Evolutionary conservation across 2,329 filamentous ascomycete genomes (phyloP).

Genomic region (Alternaria sp.): DNA sequence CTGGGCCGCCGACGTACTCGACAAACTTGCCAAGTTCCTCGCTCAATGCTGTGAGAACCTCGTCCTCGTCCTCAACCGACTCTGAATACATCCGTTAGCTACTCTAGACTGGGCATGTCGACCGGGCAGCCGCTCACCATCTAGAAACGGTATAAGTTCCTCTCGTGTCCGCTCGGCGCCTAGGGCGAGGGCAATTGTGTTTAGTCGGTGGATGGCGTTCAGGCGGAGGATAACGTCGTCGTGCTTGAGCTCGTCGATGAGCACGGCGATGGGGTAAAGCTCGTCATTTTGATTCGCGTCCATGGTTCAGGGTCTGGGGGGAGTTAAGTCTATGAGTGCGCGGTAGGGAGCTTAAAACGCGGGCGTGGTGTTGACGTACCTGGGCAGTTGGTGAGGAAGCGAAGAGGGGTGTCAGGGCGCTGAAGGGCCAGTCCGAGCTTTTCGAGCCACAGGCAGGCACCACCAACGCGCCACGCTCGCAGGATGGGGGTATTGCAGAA

Average conservation of each 20-base stretch:
- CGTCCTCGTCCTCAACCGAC: conserved; percentile 98
- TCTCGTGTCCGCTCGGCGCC: conserved; percentile 96
- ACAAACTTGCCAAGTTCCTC: conserved; percentile 97
- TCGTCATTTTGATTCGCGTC: conserved; percentile 95
- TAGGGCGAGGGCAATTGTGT: conserved; percentile 95
- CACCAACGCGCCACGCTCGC: conserved; percentile 1
- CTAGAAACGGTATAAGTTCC: conserved; percentile 97
- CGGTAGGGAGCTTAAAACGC: conserved; percentile 33
- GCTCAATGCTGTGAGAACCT: conserved; percentile 94
- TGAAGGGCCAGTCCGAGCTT: conserved; percentile 21
- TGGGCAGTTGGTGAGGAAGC: conserved; percentile 40
- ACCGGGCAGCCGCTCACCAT: conserved; percentile 71
- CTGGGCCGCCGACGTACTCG: conserved; percentile 94
- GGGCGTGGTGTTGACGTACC: conserved; percentile 48
- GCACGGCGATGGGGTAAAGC: conserved; percentile 98
- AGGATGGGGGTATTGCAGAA: not conserved
- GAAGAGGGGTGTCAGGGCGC: conserved; percentile 35
- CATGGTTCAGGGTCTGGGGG: conserved; percentile 64
- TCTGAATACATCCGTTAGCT: conserved; percentile 66
- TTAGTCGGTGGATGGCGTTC: conserved; percentile 97
- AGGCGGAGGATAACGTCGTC: conserved; percentile 97
- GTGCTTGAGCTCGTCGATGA: conserved; percentile 99
- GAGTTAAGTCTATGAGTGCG: conserved; percentile 36
- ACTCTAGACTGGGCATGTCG: conserved; percentile 13
- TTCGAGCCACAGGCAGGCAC: conserved; percentile 17